Base-by-base conservation (phyloP, 495 filamentous ascomycete species). In the Lindgomyces ingoldianus region DNA sequence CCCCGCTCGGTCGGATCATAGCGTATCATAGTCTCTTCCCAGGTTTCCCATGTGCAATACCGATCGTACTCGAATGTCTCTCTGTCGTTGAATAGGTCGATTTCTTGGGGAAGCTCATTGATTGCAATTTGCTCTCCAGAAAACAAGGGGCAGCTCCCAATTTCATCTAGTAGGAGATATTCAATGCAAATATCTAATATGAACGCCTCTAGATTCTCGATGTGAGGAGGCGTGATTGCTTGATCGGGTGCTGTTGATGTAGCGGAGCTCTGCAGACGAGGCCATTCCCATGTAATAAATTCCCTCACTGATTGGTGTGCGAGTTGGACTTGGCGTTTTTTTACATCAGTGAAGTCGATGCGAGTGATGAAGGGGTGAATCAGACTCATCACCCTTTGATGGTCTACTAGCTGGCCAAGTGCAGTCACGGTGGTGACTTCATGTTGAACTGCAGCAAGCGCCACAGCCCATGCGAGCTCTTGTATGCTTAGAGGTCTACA, bases 11-110 rank as follows among this genome's bases (percentile, higher is more conserved):
- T 58, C 21, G 55, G 55, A 58, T 58, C 55, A 33, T 58, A 58
- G 22, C 55, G 42, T 47, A 58, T 58, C 55, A 58, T 58, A 25
- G 46, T n/a, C 26, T 58, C 42, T 58, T 58, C 55, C 55, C 41
- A 58, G 18, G 55, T 19, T 41, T 58, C 55, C 55, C 55, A 48
- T 46, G 55, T 58, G 29, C 55, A 46, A 58, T 46, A 58, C 10
- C 41, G 55, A 58, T 58, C 55, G 42, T 47, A 58, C 42, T 58
- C 55, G 44, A 29, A 30, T 58, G 55, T 22, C 21, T 30, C 42
- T 1, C 39, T 29, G 42, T 48, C 55, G 26, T 21, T 48, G 55
- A 46, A 48, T 12, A 58, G n/a, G 55, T 58, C 41, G 19, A 3
- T 3, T 4, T 48, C 55, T 48, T 58, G 55, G 27, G 55, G 55